Evolutionary conservation across 805 yeast species (phyloP).

Genomic region (Saccharomycopsis malanga): DNA sequence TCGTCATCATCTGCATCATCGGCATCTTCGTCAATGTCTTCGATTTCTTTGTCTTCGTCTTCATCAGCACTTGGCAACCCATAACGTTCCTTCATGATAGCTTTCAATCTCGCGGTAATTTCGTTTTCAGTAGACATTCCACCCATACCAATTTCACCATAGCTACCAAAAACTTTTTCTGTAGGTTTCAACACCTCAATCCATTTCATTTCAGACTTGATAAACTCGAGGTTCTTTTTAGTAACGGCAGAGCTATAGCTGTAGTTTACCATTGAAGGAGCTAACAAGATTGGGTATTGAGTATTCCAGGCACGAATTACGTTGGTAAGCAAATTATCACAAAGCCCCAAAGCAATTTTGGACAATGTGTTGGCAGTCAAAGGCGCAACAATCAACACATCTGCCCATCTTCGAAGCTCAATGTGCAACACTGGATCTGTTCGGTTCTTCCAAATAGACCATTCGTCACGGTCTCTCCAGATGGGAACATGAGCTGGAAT

Average conservation of each 20-base stretch:
- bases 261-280: conserved; percentile 94
- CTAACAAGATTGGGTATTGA: conserved; percentile 76
- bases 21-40: conserved; percentile 33
- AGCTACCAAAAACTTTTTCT: conserved; percentile 85
- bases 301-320: conserved; percentile 96
- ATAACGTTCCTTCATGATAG: conserved; percentile 35
- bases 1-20: conserved; percentile 28
- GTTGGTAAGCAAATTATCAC: conserved; percentile 86
- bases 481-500: conserved; percentile 64
- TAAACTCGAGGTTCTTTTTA: conserved; percentile 66
- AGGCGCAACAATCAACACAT: conserved; percentile 88
- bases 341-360: conserved; percentile 82
- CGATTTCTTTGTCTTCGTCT: conserved; percentile 39
- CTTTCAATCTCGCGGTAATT: conserved; percentile 65
- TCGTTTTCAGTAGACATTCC: conserved; percentile 99
- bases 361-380: conserved; percentile 88
- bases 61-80: conserved; percentile 50
- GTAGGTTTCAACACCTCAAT: conserved; percentile 89
- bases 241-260: conserved; percentile 88
- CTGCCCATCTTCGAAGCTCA: conserved; percentile 95
- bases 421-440: conserved; percentile 92
- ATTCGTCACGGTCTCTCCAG: conserved; percentile 93
- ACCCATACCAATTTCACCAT: conserved; percentile 99
- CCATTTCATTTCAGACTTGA: conserved; percentile 91
- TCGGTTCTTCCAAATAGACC: conserved; percentile 79